phyloP scores from a whole-genome alignment of 2,329 filamentous ascomycete genomes.

The Elsinoe arachidis region DNA sequence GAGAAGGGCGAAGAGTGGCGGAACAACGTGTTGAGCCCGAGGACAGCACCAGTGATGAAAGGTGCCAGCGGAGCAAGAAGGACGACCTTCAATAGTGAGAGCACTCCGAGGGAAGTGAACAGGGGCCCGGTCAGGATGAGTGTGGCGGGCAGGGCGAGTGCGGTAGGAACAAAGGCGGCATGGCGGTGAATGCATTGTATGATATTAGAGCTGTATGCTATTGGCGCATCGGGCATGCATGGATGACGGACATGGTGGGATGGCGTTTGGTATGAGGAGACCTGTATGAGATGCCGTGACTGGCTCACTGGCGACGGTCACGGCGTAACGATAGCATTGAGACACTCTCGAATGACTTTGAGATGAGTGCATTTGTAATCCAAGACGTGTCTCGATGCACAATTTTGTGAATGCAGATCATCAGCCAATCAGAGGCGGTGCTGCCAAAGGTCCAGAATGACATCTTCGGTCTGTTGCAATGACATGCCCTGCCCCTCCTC shows the following conservation, averaged over 20 bases:
- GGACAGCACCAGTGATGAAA: conserved; percentile 51
- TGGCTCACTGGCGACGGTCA: conserved; percentile 1
- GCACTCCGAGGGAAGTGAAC: conserved; percentile 13
- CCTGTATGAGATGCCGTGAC: not conserved
- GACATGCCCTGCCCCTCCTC: not conserved
- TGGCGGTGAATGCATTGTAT: conserved; percentile 16
- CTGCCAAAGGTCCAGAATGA: not conserved
- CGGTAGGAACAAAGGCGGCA: conserved; percentile 14
- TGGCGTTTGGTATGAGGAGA: not conserved
- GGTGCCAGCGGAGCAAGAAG: conserved; percentile 34
- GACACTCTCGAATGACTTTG: not conserved
- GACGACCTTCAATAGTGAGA: conserved; percentile 18
- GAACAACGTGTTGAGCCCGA: conserved; percentile 51
- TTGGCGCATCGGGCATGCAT: not conserved
- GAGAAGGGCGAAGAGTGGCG: conserved; percentile 46
- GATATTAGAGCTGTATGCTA: conserved; percentile 6
- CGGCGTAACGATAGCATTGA: conserved; percentile 1
- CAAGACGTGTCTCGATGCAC: not conserved
- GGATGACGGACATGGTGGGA: not conserved
- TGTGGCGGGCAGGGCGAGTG: conserved; percentile 13
- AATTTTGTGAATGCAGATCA: not conserved
- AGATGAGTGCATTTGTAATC: not conserved
- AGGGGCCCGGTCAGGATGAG: conserved; percentile 14
- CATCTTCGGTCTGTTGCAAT: not conserved
- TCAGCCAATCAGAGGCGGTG: not conserved